Evolutionary conservation across 805 yeast genomes (phyloP).

Genomic region (Saturnispora sekii): DNA sequence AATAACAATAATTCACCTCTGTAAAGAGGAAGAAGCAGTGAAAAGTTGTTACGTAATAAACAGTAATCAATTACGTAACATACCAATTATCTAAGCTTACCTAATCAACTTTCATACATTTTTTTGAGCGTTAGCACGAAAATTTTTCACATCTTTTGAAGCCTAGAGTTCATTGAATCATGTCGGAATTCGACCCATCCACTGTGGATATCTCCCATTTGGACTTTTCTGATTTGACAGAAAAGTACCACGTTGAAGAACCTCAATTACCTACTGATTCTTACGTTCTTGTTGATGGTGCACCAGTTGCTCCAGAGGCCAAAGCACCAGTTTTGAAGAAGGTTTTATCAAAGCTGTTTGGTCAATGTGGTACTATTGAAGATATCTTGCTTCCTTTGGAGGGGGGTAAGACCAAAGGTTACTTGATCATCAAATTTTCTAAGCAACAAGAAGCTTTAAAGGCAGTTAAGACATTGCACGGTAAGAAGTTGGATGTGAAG

Average conservation of each 20-base stretch:
- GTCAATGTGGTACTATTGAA: conserved; percentile 67
- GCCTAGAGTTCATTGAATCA: background rate
- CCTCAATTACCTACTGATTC: conserved; percentile 36
- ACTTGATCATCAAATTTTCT: conserved; percentile 73
- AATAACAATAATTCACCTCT: background rate
- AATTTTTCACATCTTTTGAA: conserved; percentile 1
- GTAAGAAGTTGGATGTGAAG: conserved; percentile 87
- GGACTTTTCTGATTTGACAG: conserved; percentile 81
- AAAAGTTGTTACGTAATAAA: background rate
- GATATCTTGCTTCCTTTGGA: conserved; percentile 78
- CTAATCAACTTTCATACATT: too few species aligned
- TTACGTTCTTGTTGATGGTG: conserved; percentile 85
- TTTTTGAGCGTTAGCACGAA: background rate
- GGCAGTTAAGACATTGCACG: conserved; percentile 73
- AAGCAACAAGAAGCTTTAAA: conserved; percentile 57
- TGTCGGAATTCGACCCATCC: conserved; percentile 21
- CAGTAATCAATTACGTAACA: too few species aligned
- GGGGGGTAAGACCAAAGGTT: conserved; percentile 77
- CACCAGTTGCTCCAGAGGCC: conserved; percentile 88
- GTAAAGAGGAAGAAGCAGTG: too few species aligned
- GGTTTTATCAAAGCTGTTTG: conserved; percentile 74
- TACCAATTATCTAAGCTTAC: too few species aligned
- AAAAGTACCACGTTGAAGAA: conserved; percentile 49
- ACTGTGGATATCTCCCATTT: conserved; percentile 48
- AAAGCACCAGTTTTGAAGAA: conserved; percentile 77